These are phyloP conservation scores for Arabidopsis arenosa DNA, from an alignment of 345 rosid species.

Conservation along the genomic window DNA sequence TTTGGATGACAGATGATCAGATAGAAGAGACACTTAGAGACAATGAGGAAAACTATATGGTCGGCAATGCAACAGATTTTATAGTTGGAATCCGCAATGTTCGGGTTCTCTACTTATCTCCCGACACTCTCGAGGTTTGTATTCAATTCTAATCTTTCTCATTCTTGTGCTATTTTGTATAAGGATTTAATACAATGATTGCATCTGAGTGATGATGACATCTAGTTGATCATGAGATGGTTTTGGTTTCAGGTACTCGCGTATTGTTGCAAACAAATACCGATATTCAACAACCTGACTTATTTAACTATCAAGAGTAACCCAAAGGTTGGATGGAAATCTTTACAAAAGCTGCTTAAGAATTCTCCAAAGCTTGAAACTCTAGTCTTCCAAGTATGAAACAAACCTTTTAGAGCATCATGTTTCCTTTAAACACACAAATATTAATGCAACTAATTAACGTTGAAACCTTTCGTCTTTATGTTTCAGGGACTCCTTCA, in stretches of 20 bases:
- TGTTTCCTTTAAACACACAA: neutral
- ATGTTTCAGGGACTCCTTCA: slow-evolving; percentile 11
- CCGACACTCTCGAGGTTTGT: neutral
- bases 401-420: neutral
- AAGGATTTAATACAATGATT: neutral
- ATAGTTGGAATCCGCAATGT: neutral
- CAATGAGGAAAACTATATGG: neutral
- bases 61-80: slow-evolving; percentile 19
- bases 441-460: neutral
- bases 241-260: slow-evolving; percentile 23
- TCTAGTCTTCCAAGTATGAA: neutral
- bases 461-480: neutral
- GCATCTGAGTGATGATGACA: neutral
- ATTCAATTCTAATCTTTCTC: neutral
- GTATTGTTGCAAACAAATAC: slow-evolving; percentile 2
- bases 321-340: slow-evolving; percentile 9
- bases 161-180: neutral
- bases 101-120: slow-evolving; percentile 9
- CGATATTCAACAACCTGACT: slow-evolving; percentile 7
- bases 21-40: neutral
- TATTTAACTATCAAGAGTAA: slow-evolving; percentile 14
- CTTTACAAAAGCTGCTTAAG: slow-evolving; percentile 3
- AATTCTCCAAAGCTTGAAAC: slow-evolving; percentile 16
- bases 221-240: slow-evolving; percentile 1
- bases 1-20: neutral